A percentile compares a stretch with the other conserved stretches of the same genome.
Conservation (phyloP, 2,329 filamentous ascomycete species). For the Fusarium subtropicale region DNA sequence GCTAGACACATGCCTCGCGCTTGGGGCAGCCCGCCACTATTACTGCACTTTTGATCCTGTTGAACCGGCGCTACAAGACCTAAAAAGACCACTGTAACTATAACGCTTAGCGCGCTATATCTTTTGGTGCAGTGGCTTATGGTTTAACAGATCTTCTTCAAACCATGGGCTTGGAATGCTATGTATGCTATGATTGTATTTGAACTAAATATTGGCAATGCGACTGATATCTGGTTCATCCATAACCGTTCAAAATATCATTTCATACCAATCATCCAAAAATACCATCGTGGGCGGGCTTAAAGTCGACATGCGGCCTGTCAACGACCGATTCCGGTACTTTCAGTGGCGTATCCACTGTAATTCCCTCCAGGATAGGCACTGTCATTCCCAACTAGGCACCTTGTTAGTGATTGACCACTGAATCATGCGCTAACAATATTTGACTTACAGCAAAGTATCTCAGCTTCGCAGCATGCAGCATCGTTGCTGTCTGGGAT, state of each 20-base stretch:
- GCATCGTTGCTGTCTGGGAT: background rate
- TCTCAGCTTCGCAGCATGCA: background rate
- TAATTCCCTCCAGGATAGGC: background rate
- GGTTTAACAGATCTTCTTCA: no score
- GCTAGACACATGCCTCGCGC: background rate
- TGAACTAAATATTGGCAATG: background rate
- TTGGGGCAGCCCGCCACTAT: background rate
- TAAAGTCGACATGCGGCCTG: constrained; percentile 1
- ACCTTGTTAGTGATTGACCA: background rate
- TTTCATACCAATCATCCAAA: background rate
- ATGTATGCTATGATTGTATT: background rate
- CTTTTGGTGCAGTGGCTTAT: no score
- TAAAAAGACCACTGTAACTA: no score
- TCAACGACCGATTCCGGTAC: background rate
- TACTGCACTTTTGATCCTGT: background rate
- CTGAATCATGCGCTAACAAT: background rate
- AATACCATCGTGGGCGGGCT: constrained; percentile 1
- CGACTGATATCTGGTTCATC: background rate
- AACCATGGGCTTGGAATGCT: background rate
- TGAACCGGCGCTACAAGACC: no score
- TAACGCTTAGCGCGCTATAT: no score
- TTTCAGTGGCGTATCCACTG: background rate
- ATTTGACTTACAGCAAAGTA: background rate
- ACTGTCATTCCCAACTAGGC: background rate
- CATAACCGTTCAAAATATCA: no score